These are phyloP conservation scores for Acanthamoeba culbertsoni DNA, from an alignment of 208 protist species.

Conservation along the genomic window DNA sequence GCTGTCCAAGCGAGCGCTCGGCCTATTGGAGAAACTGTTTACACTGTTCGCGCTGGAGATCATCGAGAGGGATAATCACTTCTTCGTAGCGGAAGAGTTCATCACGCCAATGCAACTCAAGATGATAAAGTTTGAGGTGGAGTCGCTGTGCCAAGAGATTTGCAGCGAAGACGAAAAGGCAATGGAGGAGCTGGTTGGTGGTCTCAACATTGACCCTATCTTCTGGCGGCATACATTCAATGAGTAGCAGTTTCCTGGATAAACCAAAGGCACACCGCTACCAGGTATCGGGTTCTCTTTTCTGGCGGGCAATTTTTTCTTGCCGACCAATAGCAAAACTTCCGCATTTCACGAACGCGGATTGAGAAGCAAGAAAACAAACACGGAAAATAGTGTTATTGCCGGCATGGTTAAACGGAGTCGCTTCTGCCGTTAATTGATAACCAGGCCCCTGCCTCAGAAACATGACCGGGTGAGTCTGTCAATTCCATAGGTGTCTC, in stretches of 20 bases:
- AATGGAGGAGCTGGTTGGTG: background rate
- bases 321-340: too few relatives aligned
- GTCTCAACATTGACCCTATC: background rate
- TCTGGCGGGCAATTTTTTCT: too few relatives aligned
- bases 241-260: background rate
- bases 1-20: background rate
- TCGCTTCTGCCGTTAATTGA: too few relatives aligned
- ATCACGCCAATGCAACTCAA: background rate
- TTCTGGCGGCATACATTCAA: background rate
- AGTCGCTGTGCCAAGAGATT: conserved; percentile 14
- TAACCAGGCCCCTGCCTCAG: too few relatives aligned
- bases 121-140: conserved; percentile 11
- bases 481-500: too few relatives aligned
- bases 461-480: too few relatives aligned
- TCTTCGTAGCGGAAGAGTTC: conserved; percentile 21
- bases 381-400: too few relatives aligned
- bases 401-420: too few relatives aligned
- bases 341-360: too few relatives aligned
- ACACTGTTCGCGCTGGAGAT: background rate
- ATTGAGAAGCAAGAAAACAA: too few relatives aligned
- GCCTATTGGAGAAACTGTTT: background rate
- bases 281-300: too few relatives aligned
- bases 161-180: conserved; percentile 7
- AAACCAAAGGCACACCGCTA: too few relatives aligned
- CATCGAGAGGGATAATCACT: conserved; percentile 15